These are phyloP conservation scores for Annulohypoxylon truncatum DNA, from an alignment of 2,329 filamentous ascomycete species.

Conservation along the genomic window DNA sequence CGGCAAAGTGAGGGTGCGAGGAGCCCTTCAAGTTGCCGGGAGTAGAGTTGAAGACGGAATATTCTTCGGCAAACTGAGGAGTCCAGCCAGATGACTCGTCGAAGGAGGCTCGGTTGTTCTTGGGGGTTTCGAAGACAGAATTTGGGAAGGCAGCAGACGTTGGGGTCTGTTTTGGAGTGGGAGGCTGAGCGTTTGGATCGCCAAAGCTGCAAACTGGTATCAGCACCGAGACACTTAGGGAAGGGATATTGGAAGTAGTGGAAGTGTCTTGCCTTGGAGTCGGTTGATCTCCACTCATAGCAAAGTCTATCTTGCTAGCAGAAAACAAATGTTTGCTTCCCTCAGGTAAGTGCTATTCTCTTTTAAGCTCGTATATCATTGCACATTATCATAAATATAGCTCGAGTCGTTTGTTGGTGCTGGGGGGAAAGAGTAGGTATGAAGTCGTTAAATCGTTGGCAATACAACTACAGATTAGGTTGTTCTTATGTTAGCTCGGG, in stretches of 20 bases:
- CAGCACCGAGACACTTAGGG: constrained; percentile 38
- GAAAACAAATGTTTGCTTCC: constrained; percentile 10
- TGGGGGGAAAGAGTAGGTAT: not conserved
- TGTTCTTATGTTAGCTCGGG: constrained; percentile 3
- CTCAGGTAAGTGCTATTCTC: constrained; percentile 23
- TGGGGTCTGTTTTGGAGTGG: constrained; percentile 69
- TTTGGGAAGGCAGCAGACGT: constrained; percentile 65
- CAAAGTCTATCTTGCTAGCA: constrained; percentile 53
- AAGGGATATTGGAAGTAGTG: constrained; percentile 28
- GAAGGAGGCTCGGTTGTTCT: constrained; percentile 59
- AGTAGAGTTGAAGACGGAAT: constrained; percentile 73
- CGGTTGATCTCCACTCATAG: constrained; percentile 73
- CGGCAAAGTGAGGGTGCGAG: constrained; percentile 58
- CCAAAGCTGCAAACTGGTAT: constrained; percentile 63
- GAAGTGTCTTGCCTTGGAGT: constrained; percentile 61
- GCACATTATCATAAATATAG: constrained; percentile 37
- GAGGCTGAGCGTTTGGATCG: constrained; percentile 71
- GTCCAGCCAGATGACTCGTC: constrained; percentile 67
- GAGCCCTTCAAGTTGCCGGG: constrained; percentile 67
- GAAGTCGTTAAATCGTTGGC: constrained; percentile 9
- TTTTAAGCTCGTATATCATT: constrained; percentile 39
- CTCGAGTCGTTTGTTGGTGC: constrained; percentile 16
- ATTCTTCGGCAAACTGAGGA: constrained; percentile 72
- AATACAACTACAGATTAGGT: constrained; percentile 18
- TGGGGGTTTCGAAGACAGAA: constrained; percentile 68